Base-by-base conservation (phyloP, 495 filamentous ascomycete genomes). In the Cenococcum geophilum region DNA sequence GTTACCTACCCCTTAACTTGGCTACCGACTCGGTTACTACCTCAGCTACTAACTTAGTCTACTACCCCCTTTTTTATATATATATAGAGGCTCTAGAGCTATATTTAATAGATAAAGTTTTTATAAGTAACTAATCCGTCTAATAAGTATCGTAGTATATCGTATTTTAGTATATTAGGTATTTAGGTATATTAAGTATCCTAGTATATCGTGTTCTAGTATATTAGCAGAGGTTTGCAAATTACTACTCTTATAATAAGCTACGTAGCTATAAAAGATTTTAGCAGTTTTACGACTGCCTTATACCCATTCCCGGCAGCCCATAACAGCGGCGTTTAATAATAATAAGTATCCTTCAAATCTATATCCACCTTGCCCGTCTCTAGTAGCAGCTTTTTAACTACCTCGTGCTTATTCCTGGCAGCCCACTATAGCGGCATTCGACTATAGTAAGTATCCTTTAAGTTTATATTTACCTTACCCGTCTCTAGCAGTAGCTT, bases 351-450 rank as follows among this genome's bases (percentile, higher is more conserved):
- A 45, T 56, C 59, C 37, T 45, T 55, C 14, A 35, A 43, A 10
- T 61, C 45, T 22, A 43, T 34, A 23, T 61, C 59, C 5, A 55
- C 58, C 14, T 54, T 55, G 35, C 42, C 47, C 18, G 14, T 22
- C 20, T 35, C 48, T n/a, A 60, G 47, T 11, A 60, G 35, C 58
- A 56, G 50, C 59, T 37, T 40, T 20, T 57, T 53, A 21, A 50
- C 48, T 20, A 22, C 54, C 43, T 57, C 53, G 42, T 62, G 54
- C 51, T 37, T 37, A 16, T 25, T 45, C 11, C 12, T 5, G 14
- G 59, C 59, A 12, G 59, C 59, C 59, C 37, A 25, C 18, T 21
- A 61, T 10, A 71, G 47, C 48, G 60, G 65, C 22, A 45, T 56
- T 22, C 21, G 20, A 22, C 54, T 42, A 20, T 50, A 5, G 10